A percentile compares a stretch with the other conserved stretches of the same genome.
Evolutionary conservation across 1,284 basidiomycete genomes (phyloP).

Genomic region (Lignosus rhinocerotis): DNA sequence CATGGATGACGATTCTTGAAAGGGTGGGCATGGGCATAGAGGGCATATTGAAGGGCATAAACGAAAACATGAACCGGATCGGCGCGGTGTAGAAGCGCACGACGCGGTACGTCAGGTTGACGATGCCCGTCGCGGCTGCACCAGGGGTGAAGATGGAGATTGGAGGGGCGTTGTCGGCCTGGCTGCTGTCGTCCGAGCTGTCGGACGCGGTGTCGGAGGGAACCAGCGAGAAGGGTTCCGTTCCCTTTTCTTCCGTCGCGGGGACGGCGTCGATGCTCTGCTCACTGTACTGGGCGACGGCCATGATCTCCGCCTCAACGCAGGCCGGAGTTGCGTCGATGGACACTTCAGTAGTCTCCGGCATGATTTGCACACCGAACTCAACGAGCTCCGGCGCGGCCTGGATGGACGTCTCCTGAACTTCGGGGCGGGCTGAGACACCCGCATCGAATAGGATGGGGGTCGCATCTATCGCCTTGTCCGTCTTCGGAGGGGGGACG

Average conservation of each 20-base stretch:
- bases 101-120: constrained; percentile 30
- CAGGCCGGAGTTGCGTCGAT: constrained; percentile 36
- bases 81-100: constrained; percentile 33
- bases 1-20: constrained; percentile 15
- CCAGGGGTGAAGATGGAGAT: constrained; percentile 23
- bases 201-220: constrained; percentile 16
- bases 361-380: constrained; percentile 32
- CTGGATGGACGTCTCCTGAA: constrained; percentile 48
- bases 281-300: constrained; percentile 26
- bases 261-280: constrained; percentile 27
- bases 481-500: constrained; percentile 29
- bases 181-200: constrained; percentile 11
- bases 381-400: constrained; percentile 47
- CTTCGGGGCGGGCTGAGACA: constrained; percentile 48
- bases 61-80: constrained; percentile 34
- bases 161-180: constrained; percentile 6
- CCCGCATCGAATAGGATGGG: constrained; percentile 46
- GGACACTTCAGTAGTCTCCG: constrained; percentile 27
- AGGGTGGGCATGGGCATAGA: constrained; percentile 16
- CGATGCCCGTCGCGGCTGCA: constrained; percentile 26
- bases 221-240: constrained; percentile 18
- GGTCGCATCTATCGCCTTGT: constrained; percentile 58
- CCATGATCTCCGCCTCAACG: constrained; percentile 29
- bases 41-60: constrained; percentile 22
- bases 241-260: constrained; percentile 26